Conservation (phyloP, 805 yeast genomes). For the Blastobotrys peoriensis region DNA sequence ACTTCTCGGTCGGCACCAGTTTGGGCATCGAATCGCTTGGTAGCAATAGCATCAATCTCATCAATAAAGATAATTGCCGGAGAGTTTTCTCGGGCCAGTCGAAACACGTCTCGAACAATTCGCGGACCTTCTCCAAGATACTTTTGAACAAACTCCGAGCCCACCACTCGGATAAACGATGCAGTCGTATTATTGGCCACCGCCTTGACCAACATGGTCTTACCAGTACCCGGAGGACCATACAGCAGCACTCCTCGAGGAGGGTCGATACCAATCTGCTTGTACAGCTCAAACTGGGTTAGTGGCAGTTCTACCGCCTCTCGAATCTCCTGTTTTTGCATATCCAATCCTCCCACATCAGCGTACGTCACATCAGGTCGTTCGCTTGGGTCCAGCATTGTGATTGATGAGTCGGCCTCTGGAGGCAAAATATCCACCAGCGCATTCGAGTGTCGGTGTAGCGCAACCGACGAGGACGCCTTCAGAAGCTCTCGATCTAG, state of each 20-base stretch:
- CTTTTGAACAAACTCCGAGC: slow-evolving; percentile 97
- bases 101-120: slow-evolving; percentile 97
- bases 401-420: slow-evolving; percentile 94
- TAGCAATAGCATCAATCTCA: slow-evolving; percentile 98
- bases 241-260: slow-evolving; percentile 96
- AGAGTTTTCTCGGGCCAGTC: slow-evolving; percentile 94
- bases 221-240: slow-evolving; percentile 99
- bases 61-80: slow-evolving; percentile 97
- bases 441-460: slow-evolving; percentile 98
- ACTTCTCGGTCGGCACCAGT: slow-evolving; percentile 99
- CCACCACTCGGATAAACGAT: slow-evolving; percentile 91
- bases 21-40: slow-evolving; percentile 98
- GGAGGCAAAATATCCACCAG: slow-evolving; percentile 96
- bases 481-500: slow-evolving; percentile 90
- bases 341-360: slow-evolving; percentile 97
- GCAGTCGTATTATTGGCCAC: slow-evolving; percentile 97
- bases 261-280: slow-evolving; percentile 97
- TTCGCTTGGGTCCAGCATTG: slow-evolving; percentile 91
- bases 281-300: slow-evolving; percentile 90
- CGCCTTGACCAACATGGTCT: slow-evolving; percentile 97
- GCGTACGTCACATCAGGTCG: slow-evolving; percentile 95
- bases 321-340: slow-evolving; percentile 98
- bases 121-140: slow-evolving; percentile 99
- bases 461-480: slow-evolving; percentile 92
- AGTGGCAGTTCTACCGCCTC: slow-evolving; percentile 98